Conservation (phyloP, 768 basidiomycete genomes). For the Serendipita sp. region DNA sequence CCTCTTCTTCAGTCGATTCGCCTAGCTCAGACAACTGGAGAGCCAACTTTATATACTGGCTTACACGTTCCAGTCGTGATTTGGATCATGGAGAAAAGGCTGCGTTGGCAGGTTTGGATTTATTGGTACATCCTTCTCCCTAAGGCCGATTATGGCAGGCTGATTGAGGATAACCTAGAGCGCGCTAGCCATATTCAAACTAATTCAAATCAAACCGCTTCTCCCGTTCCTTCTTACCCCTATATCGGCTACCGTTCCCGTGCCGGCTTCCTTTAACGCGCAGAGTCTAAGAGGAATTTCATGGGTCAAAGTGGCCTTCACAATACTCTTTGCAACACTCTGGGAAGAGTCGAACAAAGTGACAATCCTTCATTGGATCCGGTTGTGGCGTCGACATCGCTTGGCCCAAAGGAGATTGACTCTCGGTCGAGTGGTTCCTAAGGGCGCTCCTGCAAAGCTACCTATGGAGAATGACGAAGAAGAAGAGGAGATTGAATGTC, state of each 20-base stretch:
- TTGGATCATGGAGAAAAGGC: constrained; percentile 13
- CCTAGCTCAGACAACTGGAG: not conserved
- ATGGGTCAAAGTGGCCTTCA: constrained; percentile 11
- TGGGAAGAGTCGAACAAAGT: constrained; percentile 13
- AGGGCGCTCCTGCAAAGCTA: not conserved
- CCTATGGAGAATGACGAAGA: constrained; percentile 10
- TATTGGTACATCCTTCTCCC: constrained; percentile 8
- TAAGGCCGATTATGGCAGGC: constrained; percentile 7
- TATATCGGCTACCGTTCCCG: constrained; percentile 13
- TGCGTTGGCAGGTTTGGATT: constrained; percentile 9
- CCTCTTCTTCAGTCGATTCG: constrained; percentile 7
- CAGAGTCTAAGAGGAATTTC: constrained; percentile 7
- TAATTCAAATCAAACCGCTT: constrained; percentile 13
- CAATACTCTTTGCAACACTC: constrained; percentile 9
- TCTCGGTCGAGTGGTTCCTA: constrained; percentile 8
- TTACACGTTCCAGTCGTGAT: constrained; percentile 3
- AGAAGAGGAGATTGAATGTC: constrained; percentile 15
- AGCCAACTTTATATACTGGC: constrained; percentile 5
- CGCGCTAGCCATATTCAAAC: constrained; percentile 11
- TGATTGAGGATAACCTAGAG: constrained; percentile 7
- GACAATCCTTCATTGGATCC: constrained; percentile 7
- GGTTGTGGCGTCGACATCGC: constrained; percentile 6
- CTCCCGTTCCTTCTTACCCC: constrained; percentile 17
- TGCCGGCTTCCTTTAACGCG: constrained; percentile 10
- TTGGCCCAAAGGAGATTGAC: constrained; percentile 1